Base-by-base conservation (phyloP, 495 filamentous ascomycete species). In the Elasticomyces elasticus region DNA sequence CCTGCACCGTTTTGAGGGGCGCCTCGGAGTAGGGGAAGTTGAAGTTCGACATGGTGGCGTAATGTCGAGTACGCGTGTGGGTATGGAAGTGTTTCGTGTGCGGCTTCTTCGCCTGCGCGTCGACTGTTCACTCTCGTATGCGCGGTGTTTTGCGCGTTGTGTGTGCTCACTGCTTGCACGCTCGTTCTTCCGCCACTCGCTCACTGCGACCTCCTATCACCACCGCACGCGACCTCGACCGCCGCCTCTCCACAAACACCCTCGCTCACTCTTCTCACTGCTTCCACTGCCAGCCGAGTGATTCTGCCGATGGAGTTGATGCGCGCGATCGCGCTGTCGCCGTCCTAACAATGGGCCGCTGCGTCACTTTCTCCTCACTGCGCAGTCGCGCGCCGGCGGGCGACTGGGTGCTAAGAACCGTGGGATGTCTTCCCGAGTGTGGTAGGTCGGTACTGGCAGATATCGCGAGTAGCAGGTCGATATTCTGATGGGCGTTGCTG, bases 1-100 rank as follows among this genome's bases (percentile, higher is more conserved):
- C 92, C 77, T 94, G 81, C 58, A 99, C 87, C 52, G 84, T 88
- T 75, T 89, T 88, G 78, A 95, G 74, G 62, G 89, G 88, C 80
- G 92, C 92, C 76, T 87, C 89, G 61, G 92, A 97, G 67, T 87
- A 84, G 52, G 84, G 78, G 61, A 95, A 95, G 65, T 83, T 84
- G 63, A 95, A 83, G 74, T 94, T 92, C 77, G 89, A 82, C 92
- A 96, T 97, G 65, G 65, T 89, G 66, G 69, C 67, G 59, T 66
- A 66, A 51, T 20, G 50, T 53, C 17, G 37, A 49, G 44, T 40
- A 10, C 20, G 24, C 25, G 17, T 9, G 27, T 40, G 1, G n/a
- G 38, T 25, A 23, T 30, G 33, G 23, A 11, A 42, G 22, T 56
- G 19, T 35, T 15, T 6, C n/a, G 24, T 13, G 53, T 43, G 31